These are phyloP conservation scores for Malania oleifera DNA, from an alignment of 164 flowering plant genomes.

Conservation along the genomic window DNA sequence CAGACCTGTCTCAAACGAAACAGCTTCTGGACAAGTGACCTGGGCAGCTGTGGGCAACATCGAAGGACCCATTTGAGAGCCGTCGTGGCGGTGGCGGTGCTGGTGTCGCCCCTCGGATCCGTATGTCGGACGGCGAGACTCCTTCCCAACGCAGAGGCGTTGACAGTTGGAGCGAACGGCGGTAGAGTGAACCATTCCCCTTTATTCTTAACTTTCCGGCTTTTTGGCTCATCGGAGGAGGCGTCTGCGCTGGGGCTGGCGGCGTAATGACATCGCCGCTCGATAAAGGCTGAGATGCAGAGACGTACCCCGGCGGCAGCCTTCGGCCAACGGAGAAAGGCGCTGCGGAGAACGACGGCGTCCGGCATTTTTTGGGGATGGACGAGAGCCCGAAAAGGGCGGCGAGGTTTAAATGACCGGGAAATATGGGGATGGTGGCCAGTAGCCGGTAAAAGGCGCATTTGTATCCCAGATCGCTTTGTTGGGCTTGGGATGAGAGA, in stretches of 20 bases:
- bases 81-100: constrained; percentile 27
- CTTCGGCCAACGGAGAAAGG: constrained; percentile 14
- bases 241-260: background rate
- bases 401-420: too few species aligned
- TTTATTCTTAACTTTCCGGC: constrained; percentile 7
- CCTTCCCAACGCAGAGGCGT: constrained; percentile 37
- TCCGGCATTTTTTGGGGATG: constrained; percentile 13
- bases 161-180: constrained; percentile 35
- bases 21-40: constrained; percentile 81
- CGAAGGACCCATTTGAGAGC: constrained; percentile 81
- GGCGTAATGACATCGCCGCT: constrained; percentile 1
- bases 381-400: constrained; percentile 3
- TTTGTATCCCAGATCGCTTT: too few species aligned
- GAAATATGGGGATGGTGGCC: too few species aligned
- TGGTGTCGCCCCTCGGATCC: background rate
- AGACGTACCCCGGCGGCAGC: background rate
- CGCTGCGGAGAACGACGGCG: constrained; percentile 14
- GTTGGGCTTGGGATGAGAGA: too few species aligned
- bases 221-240: background rate
- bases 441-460: too few species aligned
- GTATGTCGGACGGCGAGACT: constrained; percentile 18
- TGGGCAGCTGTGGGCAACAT: constrained; percentile 84
- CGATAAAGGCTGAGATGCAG: background rate
- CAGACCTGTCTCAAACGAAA: constrained; percentile 92
- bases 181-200: constrained; percentile 67